Evolutionary conservation across 306 rosid species (phyloP).

Genomic region (Luffa aegyptiaca): DNA sequence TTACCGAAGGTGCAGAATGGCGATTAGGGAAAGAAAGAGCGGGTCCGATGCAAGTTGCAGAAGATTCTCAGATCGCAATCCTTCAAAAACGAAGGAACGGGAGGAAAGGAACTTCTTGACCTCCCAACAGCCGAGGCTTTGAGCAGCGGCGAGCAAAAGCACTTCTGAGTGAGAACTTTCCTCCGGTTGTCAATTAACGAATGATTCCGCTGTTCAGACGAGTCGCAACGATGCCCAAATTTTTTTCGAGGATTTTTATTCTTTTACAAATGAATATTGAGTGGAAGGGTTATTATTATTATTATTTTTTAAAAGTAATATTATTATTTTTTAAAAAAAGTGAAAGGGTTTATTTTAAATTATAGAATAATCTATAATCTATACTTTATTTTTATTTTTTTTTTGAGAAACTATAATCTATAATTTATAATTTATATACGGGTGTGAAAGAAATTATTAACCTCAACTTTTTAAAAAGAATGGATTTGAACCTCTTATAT

Average conservation of each 20-base stretch:
- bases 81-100: neutral
- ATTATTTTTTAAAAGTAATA: too few relatives aligned
- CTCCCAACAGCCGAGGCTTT: neutral
- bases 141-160: constrained; percentile 1
- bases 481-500: too few relatives aligned
- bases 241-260: too few relatives aligned
- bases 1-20: neutral
- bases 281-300: too few relatives aligned
- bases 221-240: neutral
- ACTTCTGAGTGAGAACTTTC: neutral
- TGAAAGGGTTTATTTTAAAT: too few relatives aligned
- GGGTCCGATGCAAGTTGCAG: neutral
- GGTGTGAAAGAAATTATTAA: too few relatives aligned
- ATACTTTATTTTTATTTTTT: too few relatives aligned
- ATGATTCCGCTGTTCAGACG: neutral
- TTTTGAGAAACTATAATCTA: too few relatives aligned
- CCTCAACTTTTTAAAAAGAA: too few relatives aligned
- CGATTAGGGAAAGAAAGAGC: neutral
- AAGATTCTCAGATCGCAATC: constrained; percentile 1
- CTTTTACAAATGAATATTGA: neutral
- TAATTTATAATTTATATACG: too few relatives aligned
- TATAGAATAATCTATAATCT: too few relatives aligned
- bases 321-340: too few relatives aligned
- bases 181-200: neutral
- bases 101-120: neutral